Evolutionary conservation across 352 stramenopile genomes (phyloP).

Genomic region (Globisporangium paddicum): DNA sequence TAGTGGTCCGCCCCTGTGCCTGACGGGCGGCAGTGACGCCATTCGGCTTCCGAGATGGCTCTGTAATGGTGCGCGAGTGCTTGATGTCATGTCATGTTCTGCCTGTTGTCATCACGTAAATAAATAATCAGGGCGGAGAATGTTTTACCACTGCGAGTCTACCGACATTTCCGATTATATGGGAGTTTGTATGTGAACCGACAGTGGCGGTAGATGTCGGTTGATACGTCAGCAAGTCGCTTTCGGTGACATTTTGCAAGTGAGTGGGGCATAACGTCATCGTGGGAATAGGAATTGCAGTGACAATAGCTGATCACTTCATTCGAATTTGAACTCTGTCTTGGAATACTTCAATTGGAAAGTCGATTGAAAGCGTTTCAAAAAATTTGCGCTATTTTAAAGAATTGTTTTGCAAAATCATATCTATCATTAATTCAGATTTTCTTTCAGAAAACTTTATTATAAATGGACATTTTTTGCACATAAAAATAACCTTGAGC

Average conservation of each 20-base stretch:
- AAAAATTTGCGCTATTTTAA: no score
- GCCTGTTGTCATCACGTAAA: background rate
- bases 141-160: background rate
- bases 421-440: no score
- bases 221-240: background rate
- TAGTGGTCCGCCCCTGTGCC: background rate
- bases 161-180: background rate
- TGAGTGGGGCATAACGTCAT: background rate
- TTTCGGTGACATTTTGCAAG: background rate
- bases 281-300: background rate
- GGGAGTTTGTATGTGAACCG: background rate
- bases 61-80: background rate
- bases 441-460: no score
- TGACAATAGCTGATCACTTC: background rate
- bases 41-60: background rate
- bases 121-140: no score
- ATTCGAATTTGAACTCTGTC: no score
- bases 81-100: slow-evolving; percentile 2
- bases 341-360: no score
- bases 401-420: no score
- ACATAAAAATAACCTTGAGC: no score
- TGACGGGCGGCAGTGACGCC: background rate
- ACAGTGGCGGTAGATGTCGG: slow-evolving; percentile 4
- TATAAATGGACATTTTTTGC: no score
- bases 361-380: no score